These are phyloP conservation scores for Suillus clintonianus DNA, from an alignment of 768 basidiomycete species.

Conservation along the genomic window DNA sequence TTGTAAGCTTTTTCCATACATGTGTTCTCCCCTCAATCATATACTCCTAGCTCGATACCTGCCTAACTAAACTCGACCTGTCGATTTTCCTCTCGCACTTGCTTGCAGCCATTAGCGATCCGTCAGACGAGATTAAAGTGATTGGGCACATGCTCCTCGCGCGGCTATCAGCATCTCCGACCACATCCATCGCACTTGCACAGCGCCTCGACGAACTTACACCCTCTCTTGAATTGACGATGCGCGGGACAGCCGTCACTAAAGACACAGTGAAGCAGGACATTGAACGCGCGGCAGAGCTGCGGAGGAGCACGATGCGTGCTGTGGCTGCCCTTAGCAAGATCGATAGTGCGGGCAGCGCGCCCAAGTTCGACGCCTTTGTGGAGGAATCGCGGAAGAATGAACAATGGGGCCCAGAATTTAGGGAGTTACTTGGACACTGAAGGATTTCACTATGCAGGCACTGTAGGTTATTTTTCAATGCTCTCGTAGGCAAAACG, in stretches of 20 bases:
- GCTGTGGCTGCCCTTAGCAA: conserved; percentile 87
- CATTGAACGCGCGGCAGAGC: conserved; percentile 81
- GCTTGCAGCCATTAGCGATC: conserved; percentile 81
- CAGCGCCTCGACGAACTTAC: conserved; percentile 85
- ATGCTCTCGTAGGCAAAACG: not conserved
- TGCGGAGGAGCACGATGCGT: conserved; percentile 87
- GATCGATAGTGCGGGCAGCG: conserved; percentile 58
- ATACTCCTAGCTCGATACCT: conserved; percentile 77
- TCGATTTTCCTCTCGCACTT: conserved; percentile 83
- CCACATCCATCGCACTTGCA: conserved; percentile 67
- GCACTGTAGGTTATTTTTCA: not conserved
- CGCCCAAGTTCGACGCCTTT: conserved; percentile 75
- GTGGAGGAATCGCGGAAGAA: conserved; percentile 74
- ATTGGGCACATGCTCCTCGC: conserved; percentile 95
- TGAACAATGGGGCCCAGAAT: conserved; percentile 66
- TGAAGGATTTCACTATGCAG: conserved; percentile 10
- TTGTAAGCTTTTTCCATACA: conserved; percentile 55
- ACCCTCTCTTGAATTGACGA: conserved; percentile 81
- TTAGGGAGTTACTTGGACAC: conserved; percentile 38
- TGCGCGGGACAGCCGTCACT: conserved; percentile 85
- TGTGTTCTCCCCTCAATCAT: not conserved
- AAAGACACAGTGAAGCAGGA: conserved; percentile 98
- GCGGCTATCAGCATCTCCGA: conserved; percentile 84
- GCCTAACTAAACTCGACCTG: conserved; percentile 83
- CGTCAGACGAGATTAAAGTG: conserved; percentile 96